Evolutionary conservation across 2,329 filamentous ascomycete genomes (phyloP), one percentile per base, ranked within the genome.

Genomic region (Fusarium piperis): DNA sequence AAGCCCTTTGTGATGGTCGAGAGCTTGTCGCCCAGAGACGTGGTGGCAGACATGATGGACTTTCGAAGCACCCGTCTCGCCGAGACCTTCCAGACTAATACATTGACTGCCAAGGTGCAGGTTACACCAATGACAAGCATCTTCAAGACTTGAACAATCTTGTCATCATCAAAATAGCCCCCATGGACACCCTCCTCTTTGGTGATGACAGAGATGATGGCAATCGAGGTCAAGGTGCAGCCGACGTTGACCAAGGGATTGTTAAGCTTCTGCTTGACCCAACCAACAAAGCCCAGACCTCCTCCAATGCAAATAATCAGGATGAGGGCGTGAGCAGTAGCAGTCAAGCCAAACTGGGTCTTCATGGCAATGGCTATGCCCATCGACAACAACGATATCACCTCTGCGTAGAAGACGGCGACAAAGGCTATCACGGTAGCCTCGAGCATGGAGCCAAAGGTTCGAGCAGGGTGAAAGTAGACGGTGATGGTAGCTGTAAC

Each of bases 401-500:
- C 84, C 62, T 82, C 81, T 5, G 83, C 83, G 58, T 97, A 98
- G 38, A 91, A 81, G 67, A 97, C 93, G 2, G 94, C 95, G 35
- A 92, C 85, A 38, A 93, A 82, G 7, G 94, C 93, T 64, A 96
- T 90, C 35, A 95, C 82, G 12, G 92, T 88, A 4, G 94, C 95
- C 81, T 97, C 93, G 64, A 94, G 88, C 94, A 98, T 97, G 72
- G 93, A 96, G 1, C 95, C 95, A 28, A 91, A 89, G 18, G 94
- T 94, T 64, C 95, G 88, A 7, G 94, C 93, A 6, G 95, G 94
- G 79, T 98, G 94, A 77, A 98, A 98, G 78, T 97, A 98, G 12
- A 98, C 95, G 1, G 94, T 97, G 64, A 98, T 90, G 3, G 95
- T 98, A 33, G 94, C 94, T 58, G 97, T 94, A 78, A 97, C 91